phyloP scores from a whole-genome alignment of 495 filamentous ascomycete genomes.

The Cercophora sp. region DNA sequence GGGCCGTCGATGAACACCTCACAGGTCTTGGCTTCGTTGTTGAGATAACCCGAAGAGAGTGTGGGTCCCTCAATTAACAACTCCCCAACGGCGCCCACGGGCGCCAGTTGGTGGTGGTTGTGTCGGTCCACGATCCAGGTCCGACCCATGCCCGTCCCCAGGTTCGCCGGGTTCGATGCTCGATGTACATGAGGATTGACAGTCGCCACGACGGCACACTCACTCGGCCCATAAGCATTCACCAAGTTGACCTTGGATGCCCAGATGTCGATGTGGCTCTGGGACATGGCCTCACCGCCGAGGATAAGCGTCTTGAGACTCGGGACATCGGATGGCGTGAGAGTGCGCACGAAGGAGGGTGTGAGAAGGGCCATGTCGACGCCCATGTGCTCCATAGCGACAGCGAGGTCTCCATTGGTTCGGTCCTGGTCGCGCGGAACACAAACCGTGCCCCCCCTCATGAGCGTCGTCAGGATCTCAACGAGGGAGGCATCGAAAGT shows the following conservation, averaged over 20 bases:
- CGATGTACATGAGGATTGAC: constrained; percentile 15
- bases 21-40: constrained; percentile 16
- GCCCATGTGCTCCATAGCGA: constrained; percentile 23
- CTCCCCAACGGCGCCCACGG: constrained; percentile 46
- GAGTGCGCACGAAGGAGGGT: constrained; percentile 19
- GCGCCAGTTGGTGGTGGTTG: constrained; percentile 29
- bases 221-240: constrained; percentile 55
- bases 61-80: constrained; percentile 43
- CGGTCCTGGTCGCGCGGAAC: constrained; percentile 28
- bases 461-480: constrained; percentile 22
- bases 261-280: constrained; percentile 17
- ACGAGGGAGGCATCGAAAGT: constrained; percentile 54
- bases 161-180: constrained; percentile 15
- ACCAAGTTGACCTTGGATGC: constrained; percentile 36
- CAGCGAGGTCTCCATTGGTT: constrained; percentile 25
- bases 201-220: constrained; percentile 44
- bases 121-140: constrained; percentile 29
- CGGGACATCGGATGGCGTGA: constrained; percentile 18
- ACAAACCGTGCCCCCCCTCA: constrained; percentile 24
- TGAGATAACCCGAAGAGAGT: constrained; percentile 24
- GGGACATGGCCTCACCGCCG: constrained; percentile 26
- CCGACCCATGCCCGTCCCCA: constrained; percentile 20
- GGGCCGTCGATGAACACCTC: constrained; percentile 22
- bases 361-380: constrained; percentile 25
- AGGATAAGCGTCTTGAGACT: constrained; percentile 22